phyloP scores from a whole-genome alignment of 2,329 filamentous ascomycete species.

The Ilyonectria robusta region DNA sequence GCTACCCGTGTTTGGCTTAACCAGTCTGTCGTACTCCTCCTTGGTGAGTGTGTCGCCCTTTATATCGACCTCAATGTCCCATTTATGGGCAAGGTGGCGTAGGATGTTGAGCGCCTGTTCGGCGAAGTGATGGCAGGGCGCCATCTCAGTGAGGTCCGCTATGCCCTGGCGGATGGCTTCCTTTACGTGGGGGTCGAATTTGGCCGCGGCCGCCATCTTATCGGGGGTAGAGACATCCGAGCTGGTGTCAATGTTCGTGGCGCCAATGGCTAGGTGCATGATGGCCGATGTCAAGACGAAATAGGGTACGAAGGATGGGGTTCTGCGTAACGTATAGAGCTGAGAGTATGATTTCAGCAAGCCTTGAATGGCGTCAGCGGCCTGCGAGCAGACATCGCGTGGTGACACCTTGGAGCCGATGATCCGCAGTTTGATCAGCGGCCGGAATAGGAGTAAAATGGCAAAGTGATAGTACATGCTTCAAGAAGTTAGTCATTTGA shows the following conservation, averaged over 20 bases:
- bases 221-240: slow-evolving; percentile 36
- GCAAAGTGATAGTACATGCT: slow-evolving; percentile 81
- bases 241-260: slow-evolving; percentile 49
- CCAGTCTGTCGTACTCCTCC: slow-evolving; percentile 58
- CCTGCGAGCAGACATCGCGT: slow-evolving; percentile 75
- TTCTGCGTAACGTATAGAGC: slow-evolving; percentile 70
- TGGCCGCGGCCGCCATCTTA: slow-evolving; percentile 52
- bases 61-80: slow-evolving; percentile 69
- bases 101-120: slow-evolving; percentile 73
- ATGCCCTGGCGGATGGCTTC: slow-evolving; percentile 68
- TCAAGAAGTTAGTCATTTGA: slow-evolving; percentile 22
- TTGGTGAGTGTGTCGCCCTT: slow-evolving; percentile 46
- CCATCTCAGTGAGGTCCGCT: slow-evolving; percentile 72
- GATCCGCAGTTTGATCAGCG: slow-evolving; percentile 76
- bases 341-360: slow-evolving; percentile 70
- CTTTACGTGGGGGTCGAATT: slow-evolving; percentile 57
- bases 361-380: slow-evolving; percentile 71
- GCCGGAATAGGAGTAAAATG: slow-evolving; percentile 81
- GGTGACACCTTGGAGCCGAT: slow-evolving; percentile 75
- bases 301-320: slow-evolving; percentile 73
- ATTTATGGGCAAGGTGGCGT: slow-evolving; percentile 70
- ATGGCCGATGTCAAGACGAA: slow-evolving; percentile 74
- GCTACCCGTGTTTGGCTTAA: slow-evolving; percentile 64
- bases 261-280: slow-evolving; percentile 71
- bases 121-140: slow-evolving; percentile 72